Base-by-base conservation (phyloP, 179 eudicot genomes). In the Beta macrorhiza region DNA sequence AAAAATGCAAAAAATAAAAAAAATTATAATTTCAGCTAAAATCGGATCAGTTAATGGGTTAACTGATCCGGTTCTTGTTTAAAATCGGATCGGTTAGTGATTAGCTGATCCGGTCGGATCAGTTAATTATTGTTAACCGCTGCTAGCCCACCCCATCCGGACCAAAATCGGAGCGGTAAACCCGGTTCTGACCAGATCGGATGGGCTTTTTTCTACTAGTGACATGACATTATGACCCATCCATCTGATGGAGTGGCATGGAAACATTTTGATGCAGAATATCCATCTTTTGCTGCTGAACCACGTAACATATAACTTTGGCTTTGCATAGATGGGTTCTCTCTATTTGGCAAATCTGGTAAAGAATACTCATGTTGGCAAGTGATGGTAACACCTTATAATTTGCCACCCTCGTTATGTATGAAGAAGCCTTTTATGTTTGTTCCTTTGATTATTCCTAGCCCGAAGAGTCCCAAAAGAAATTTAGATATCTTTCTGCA, bases 401-500 rank as follows among this genome's bases (percentile, higher is more conserved):
- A 85, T 69, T 70, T 85, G n/a, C 82, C 84, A 8, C 87, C 85
- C 64, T 29, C 32, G 32, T 29, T 29, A 29, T 29, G 32, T 29
- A 29, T 29, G 32, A 29, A 29, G 32, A 29, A 65, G 29, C 37
- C 69, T 3, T 73, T 59, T 49, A 57, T 79, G 19, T 76, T 85
- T 51, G 32, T 82, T 9, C 58, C 63, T 13, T 4, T 72, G 11
- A 22, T 85, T 9, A 72, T 82, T 32, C 82, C 74, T 7, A 78
- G 84, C 8, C 82, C 75, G 0, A 56, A 64, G 17, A 63, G n/a
- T 52, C 82, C 82, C 10, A 47, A 81, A 63, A 32, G 62, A 11
- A 70, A 84, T 7, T 63, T 84, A 15, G 84, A 84, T 75, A 77
- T 84, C 20, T 81, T 65, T 37, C 59, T 84, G 37, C 82, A 81